Evolutionary conservation across 78 protist genomes (phyloP).

Genomic region (Guillardia theta): DNA sequence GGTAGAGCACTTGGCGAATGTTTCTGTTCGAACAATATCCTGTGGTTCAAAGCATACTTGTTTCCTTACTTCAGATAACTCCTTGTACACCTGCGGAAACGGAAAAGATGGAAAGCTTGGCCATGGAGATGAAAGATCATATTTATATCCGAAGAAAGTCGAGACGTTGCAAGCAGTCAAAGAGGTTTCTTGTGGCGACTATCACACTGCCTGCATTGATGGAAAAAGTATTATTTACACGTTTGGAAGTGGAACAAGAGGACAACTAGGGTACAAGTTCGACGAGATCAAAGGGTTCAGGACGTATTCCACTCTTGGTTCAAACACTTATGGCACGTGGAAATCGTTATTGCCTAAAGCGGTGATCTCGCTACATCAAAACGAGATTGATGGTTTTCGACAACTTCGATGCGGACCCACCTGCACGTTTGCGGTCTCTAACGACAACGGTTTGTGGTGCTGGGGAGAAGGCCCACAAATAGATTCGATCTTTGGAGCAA

Average conservation of each 20-base stretch:
- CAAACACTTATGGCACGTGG: not conserved
- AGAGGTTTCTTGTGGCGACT: not conserved
- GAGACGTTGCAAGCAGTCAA: not conserved
- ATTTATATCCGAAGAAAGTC: not conserved
- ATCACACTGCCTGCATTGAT: not conserved
- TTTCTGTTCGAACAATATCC: not conserved
- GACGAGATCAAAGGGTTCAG: not conserved
- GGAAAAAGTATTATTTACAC: not conserved
- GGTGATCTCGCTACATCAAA: not conserved
- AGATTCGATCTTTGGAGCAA: too few species aligned
- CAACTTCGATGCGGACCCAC: not conserved
- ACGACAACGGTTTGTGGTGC: not conserved
- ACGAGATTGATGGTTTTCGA: not conserved
- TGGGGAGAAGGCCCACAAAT: not conserved
- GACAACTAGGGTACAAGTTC: not conserved
- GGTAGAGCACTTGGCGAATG: not conserved
- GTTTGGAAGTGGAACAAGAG: not conserved
- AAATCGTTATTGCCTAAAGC: not conserved
- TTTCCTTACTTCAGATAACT: not conserved
- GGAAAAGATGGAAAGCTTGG: conserved; percentile 40
- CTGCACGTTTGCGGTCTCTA: not conserved
- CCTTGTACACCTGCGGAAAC: not conserved
- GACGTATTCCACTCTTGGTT: not conserved
- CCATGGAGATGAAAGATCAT: not conserved
- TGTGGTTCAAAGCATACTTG: not conserved